These are phyloP conservation scores for Lumnitzera racemosa DNA, from an alignment of 345 rosid genomes.

Conservation along the genomic window DNA sequence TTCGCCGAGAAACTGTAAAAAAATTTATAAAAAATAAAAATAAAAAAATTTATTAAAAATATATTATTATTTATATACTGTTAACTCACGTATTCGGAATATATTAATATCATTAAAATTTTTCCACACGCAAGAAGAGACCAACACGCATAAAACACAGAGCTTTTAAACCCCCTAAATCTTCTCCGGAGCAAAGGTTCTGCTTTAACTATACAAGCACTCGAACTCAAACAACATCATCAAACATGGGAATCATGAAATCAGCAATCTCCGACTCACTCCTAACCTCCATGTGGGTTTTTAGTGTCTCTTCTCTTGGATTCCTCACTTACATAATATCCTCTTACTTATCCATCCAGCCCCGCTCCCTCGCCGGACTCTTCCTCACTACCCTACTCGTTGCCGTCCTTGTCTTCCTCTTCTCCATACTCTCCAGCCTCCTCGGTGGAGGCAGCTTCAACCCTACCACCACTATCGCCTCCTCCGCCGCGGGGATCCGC, in stretches of 20 bases:
- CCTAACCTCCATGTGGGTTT: slow-evolving; percentile 35
- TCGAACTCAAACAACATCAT: too few species aligned
- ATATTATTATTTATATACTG: too few species aligned
- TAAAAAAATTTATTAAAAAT: too few species aligned
- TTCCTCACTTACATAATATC: slow-evolving; percentile 24
- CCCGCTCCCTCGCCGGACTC: slow-evolving; percentile 17
- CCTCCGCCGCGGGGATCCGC: slow-evolving; percentile 36
- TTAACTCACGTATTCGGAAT: too few species aligned
- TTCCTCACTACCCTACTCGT: slow-evolving; percentile 18
- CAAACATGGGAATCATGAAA: slow-evolving; percentile 25
- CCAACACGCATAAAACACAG: too few species aligned
- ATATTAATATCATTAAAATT: too few species aligned
- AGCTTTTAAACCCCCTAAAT: too few species aligned
- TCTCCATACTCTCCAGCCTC: slow-evolving; percentile 22
- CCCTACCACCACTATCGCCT: slow-evolving; percentile 36
- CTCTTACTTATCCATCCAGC: slow-evolving; percentile 24
- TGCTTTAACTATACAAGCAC: too few species aligned
- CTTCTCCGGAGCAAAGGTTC: too few species aligned
- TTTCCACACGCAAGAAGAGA: too few species aligned
- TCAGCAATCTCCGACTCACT: slow-evolving; percentile 29
- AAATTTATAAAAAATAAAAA: too few species aligned
- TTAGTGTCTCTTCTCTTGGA: slow-evolving; percentile 27
- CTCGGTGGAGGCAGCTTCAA: slow-evolving; percentile 50
- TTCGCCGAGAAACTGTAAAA: too few species aligned
- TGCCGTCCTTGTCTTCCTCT: slow-evolving; percentile 26